Base-by-base conservation (phyloP, 1,284 basidiomycete genomes). In the Gyrodon tennesseensis region DNA sequence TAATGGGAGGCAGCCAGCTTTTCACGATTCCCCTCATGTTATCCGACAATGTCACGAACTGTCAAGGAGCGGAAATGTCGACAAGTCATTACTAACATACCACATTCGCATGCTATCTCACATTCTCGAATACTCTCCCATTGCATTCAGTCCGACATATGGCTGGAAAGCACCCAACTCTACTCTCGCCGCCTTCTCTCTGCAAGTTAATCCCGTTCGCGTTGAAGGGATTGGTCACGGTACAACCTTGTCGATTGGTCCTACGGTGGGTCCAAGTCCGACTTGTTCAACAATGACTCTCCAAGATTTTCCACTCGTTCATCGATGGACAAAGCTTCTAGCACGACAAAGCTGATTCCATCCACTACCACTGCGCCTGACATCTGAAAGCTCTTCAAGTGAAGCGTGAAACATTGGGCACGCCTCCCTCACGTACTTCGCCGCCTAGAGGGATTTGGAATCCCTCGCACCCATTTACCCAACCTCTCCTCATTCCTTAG, bases 371-470 rank as follows among this genome's bases (percentile, higher is more conserved):
- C 40, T 46, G 18, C 62, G 3, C 53, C 54, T 5, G 67, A 77
- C 57, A 54, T 69, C 18, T 60, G 64, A 34, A 64, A 67, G 27
- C 56, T 75, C 25, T 52, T 77, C 56, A 25, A 61, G 49, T 67
- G 63, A 23, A 67, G 72, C 37, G 76, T 67, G 21, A 59, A 65
- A 41, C 49, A 58, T 8, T 82, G 81, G 81, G 65, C 66, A 19
- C 58, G 41, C 44, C 65, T 69, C 44, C 65, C 70, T 19, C 67
- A 70, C 55, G 69, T 80, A 4, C 69, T 60, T 54, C 61, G 70
- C 23, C 75, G 81, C 53, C 70, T 82, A 18, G 66, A 69, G 27
- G 64, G 68, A 7, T 81, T 81, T 56, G 81, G 81, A 31, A 72
- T 82, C 27, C 77, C 77, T 37, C 58, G 62, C 6, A 39, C 60